Evolutionary conservation across 1,284 basidiomycete species (phyloP).

Genomic region (Meripilus lineatus): DNA sequence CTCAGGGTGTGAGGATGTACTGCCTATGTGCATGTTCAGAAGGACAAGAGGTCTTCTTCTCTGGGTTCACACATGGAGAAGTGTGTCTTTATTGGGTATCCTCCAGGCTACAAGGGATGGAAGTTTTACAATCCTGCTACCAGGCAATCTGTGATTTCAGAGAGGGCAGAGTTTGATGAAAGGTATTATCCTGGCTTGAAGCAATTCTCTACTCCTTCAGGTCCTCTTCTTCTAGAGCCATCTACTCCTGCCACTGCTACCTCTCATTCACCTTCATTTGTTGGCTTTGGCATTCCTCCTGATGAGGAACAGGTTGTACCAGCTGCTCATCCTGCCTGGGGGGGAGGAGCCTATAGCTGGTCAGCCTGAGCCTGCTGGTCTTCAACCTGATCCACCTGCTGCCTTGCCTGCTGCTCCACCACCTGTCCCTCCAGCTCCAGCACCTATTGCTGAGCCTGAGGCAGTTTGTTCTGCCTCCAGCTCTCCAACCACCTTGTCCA

Average conservation of each 20-base stretch:
- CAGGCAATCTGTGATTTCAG: constrained; percentile 19
- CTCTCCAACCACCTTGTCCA: background rate
- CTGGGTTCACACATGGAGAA: constrained; percentile 27
- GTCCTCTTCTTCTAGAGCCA: background rate
- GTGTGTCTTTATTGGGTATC: constrained; percentile 34
- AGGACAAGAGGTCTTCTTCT: constrained; percentile 21
- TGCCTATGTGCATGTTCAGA: constrained; percentile 30
- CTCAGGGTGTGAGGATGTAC: constrained; percentile 19
- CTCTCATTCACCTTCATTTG: background rate
- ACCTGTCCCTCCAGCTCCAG: constrained; percentile 3
- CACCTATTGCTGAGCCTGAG: constrained; percentile 3
- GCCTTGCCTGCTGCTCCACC: constrained; percentile 1
- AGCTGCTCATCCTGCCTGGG: background rate
- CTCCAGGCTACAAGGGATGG: constrained; percentile 25
- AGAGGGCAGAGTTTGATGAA: constrained; percentile 27
- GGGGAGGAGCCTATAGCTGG: too few relatives aligned
- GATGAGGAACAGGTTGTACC: background rate
- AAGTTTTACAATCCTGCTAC: constrained; percentile 20
- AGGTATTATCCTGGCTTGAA: constrained; percentile 13
- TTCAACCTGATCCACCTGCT: too few relatives aligned
- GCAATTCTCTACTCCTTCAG: background rate
- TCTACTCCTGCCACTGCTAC: too few relatives aligned
- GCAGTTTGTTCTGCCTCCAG: background rate
- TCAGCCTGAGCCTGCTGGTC: background rate
- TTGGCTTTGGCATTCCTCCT: background rate